phyloP scores from a whole-genome alignment of 1,139 yeast species.

The Taphrina communis region DNA sequence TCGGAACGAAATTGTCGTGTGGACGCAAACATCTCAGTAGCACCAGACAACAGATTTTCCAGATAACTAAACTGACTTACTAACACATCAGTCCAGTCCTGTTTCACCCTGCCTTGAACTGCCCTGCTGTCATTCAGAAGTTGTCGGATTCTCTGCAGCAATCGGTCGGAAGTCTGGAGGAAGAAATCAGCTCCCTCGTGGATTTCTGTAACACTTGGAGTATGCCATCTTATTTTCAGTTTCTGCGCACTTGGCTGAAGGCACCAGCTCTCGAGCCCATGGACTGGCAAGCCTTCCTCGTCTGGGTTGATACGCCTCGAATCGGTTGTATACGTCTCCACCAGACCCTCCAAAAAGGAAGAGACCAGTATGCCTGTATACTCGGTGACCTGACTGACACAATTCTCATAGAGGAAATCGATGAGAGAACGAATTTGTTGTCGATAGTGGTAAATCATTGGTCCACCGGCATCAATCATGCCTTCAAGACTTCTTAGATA shows the following conservation, averaged over 20 bases:
- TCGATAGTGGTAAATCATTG: constrained; percentile 56
- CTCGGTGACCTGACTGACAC: constrained; percentile 70
- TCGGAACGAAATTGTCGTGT: constrained; percentile 29
- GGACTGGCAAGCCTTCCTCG: constrained; percentile 31
- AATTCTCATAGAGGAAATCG: constrained; percentile 59
- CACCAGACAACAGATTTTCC: constrained; percentile 43
- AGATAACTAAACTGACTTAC: constrained; percentile 36
- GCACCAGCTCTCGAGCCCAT: constrained; percentile 47
- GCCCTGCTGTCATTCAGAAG: constrained; percentile 9
- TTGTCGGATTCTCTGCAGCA: constrained; percentile 8
- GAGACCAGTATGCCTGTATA: constrained; percentile 57
- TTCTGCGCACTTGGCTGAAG: constrained; percentile 52
- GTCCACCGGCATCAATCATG: constrained; percentile 71
- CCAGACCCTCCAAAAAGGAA: constrained; percentile 68
- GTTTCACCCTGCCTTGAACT: constrained; percentile 32
- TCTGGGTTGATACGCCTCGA: constrained; percentile 42
- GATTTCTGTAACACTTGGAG: constrained; percentile 65
- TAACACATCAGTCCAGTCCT: constrained; percentile 40
- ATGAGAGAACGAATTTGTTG: constrained; percentile 62
- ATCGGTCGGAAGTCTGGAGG: constrained; percentile 48
- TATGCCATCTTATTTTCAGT: constrained; percentile 73
- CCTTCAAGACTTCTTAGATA: constrained; percentile 74
- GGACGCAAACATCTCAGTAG: constrained; percentile 45
- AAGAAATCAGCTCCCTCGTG: constrained; percentile 64
- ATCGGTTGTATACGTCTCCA: constrained; percentile 54